A percentile compares a stretch with the other conserved stretches of the same genome.
Evolutionary conservation across 2,329 filamentous ascomycete genomes (phyloP).

Genomic region (Arthrinium phaeospermum): DNA sequence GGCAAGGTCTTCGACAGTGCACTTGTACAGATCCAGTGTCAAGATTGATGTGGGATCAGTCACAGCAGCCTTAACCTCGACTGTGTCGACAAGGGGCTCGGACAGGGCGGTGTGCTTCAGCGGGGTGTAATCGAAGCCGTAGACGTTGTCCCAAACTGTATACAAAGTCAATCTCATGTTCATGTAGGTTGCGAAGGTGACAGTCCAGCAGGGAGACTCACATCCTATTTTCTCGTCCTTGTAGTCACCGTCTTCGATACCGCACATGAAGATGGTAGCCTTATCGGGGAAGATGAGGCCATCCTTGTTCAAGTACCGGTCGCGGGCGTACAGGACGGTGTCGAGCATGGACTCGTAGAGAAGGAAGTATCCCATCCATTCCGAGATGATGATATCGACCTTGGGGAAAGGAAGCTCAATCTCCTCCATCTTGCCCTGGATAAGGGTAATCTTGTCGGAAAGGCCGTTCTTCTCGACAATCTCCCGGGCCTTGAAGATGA

Average conservation of each 20-base stretch:
- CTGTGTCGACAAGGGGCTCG: constrained; percentile 95
- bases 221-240: constrained; percentile 99
- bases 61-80: constrained; percentile 95
- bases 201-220: constrained; percentile 53
- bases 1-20: constrained; percentile 80
- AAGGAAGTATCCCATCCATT: constrained; percentile 99
- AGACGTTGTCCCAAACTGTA: constrained; percentile 98
- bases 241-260: constrained; percentile 98
- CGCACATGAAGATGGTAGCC: constrained; percentile 95
- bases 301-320: constrained; percentile 84
- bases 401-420: constrained; percentile 90
- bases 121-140: constrained; percentile 95
- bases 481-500: constrained; percentile 97
- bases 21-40: constrained; percentile 91
- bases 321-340: constrained; percentile 94
- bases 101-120: constrained; percentile 93
- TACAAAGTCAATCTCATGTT: background rate
- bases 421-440: constrained; percentile 99
- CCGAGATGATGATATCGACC: constrained; percentile 99
- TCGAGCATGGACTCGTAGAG: constrained; percentile 99
- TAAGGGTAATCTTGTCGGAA: constrained; percentile 92
- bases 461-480: constrained; percentile 93
- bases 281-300: constrained; percentile 99
- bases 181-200: background rate
- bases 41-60: constrained; percentile 88